Conservation (phyloP, 2,329 filamentous ascomycete species). For the Emericellopsis atlantica region DNA sequence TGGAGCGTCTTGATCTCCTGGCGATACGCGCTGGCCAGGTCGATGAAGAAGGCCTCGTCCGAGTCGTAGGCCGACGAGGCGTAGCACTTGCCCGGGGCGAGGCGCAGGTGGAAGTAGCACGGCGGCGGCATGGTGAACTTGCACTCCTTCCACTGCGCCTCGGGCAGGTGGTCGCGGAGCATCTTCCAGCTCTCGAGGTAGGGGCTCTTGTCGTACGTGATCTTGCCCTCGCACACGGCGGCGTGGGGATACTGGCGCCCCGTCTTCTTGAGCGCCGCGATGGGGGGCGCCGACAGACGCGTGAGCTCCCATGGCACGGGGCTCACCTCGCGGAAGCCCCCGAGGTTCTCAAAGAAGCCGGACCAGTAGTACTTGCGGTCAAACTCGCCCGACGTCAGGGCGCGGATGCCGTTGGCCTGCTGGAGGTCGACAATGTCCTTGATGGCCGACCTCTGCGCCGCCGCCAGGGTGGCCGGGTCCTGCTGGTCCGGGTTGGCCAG, state of each 20-base stretch:
- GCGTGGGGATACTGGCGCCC: conserved; percentile 25
- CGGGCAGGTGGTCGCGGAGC: conserved; percentile 30
- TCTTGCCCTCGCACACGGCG: conserved; percentile 27
- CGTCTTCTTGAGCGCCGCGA: conserved; percentile 22
- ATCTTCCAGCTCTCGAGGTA: conserved; percentile 29
- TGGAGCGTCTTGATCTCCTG: conserved; percentile 41
- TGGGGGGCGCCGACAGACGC: conserved; percentile 22
- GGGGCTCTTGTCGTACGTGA: conserved; percentile 24
- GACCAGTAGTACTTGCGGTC: conserved; percentile 35
- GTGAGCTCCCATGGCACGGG: conserved; percentile 24
- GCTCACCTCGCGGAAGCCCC: conserved; percentile 22
- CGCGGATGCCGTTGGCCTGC: conserved; percentile 46
- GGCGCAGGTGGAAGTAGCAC: conserved; percentile 50
- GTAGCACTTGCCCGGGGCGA: conserved; percentile 39
- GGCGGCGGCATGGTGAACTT: conserved; percentile 58
- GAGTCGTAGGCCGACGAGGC: conserved; percentile 35
- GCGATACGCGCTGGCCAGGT: conserved; percentile 42
- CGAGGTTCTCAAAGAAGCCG: conserved; percentile 34
- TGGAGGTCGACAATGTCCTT: conserved; percentile 53
- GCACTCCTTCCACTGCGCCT: conserved; percentile 47
- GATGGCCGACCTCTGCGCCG: conserved; percentile 49
- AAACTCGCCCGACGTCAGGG: conserved; percentile 60
- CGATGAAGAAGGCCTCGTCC: conserved; percentile 43
- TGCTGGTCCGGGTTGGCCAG: conserved; percentile 44
- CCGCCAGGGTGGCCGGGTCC: conserved; percentile 32